Conservation (phyloP, 495 filamentous ascomycete genomes). For the Xylaria scruposa region DNA sequence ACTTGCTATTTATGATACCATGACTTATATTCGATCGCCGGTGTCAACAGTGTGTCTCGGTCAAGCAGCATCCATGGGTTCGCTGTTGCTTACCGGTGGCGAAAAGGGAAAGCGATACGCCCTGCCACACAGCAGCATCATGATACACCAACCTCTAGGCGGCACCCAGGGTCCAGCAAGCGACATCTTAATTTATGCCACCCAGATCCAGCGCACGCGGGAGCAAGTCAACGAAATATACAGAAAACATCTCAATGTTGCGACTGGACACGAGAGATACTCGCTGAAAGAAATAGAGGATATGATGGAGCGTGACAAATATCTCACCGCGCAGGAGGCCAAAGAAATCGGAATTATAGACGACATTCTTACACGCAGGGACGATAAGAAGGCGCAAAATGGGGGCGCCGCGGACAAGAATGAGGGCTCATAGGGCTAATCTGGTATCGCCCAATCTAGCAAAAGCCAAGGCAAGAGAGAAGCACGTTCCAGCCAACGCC, state of each 20-base stretch:
- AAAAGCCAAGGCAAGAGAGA: background rate
- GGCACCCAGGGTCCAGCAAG: conserved; percentile 88
- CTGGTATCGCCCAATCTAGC: background rate
- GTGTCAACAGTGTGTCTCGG: conserved; percentile 95
- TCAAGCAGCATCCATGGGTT: conserved; percentile 94
- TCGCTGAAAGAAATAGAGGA: conserved; percentile 82
- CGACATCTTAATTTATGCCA: conserved; percentile 96
- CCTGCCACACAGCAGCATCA: conserved; percentile 89
- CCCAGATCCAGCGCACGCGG: conserved; percentile 89
- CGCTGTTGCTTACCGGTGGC: conserved; percentile 84
- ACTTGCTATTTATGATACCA: conserved; percentile 97
- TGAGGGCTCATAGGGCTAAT: background rate
- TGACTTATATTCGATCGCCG: conserved; percentile 93
- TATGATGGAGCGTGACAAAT: conserved; percentile 96
- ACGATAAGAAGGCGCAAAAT: conserved; percentile 48
- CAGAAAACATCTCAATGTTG: conserved; percentile 80
- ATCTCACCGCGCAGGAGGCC: conserved; percentile 88
- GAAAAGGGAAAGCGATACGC: conserved; percentile 84
- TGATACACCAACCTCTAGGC: conserved; percentile 95
- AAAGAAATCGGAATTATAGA: conserved; percentile 90
- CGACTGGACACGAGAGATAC: conserved; percentile 63
- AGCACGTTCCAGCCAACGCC: background rate
- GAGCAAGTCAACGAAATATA: conserved; percentile 90
- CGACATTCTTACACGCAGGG: conserved; percentile 69
- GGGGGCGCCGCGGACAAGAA: conserved; percentile 24